These are phyloP conservation scores for Xylariaceae sp. DNA, from an alignment of 2,329 filamentous ascomycete genomes.

Conservation along the genomic window DNA sequence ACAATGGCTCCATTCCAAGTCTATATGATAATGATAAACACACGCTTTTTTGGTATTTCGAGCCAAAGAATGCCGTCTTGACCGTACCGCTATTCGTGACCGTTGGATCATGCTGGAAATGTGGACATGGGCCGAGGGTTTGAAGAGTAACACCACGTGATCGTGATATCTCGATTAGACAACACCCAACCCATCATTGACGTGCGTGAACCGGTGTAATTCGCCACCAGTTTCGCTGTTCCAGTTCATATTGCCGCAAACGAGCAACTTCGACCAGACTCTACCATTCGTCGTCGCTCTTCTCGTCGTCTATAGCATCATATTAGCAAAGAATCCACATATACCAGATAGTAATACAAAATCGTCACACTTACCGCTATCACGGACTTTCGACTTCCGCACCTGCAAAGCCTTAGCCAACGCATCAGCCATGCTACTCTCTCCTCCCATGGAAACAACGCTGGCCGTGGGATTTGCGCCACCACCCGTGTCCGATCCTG, in stretches of 20 bases:
- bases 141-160: neutral
- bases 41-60: neutral
- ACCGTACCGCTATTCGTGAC: neutral
- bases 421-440: conserved; percentile 72
- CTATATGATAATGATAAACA: neutral
- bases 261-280: conserved; percentile 24
- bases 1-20: neutral
- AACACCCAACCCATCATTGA: neutral
- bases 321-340: conserved; percentile 7
- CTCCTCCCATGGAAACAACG: conserved; percentile 46
- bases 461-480: conserved; percentile 49
- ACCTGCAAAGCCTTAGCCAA: conserved; percentile 72
- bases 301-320: conserved; percentile 60
- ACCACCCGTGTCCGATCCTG: conserved; percentile 45
- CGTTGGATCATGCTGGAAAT: neutral
- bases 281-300: conserved; percentile 71
- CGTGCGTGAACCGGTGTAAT: conserved; percentile 8
- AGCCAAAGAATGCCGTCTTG: neutral
- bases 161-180: neutral
- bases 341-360: neutral
- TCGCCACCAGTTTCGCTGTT: conserved; percentile 18
- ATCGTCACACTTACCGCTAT: conserved; percentile 69
- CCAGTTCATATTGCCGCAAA: conserved; percentile 12
- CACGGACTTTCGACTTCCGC: conserved; percentile 89
- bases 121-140: neutral